A percentile compares a stretch with the other conserved stretches of the same genome.
Evolutionary conservation across 1,284 basidiomycete species (phyloP).

Genomic region (Ceratobasidium papillatum): DNA sequence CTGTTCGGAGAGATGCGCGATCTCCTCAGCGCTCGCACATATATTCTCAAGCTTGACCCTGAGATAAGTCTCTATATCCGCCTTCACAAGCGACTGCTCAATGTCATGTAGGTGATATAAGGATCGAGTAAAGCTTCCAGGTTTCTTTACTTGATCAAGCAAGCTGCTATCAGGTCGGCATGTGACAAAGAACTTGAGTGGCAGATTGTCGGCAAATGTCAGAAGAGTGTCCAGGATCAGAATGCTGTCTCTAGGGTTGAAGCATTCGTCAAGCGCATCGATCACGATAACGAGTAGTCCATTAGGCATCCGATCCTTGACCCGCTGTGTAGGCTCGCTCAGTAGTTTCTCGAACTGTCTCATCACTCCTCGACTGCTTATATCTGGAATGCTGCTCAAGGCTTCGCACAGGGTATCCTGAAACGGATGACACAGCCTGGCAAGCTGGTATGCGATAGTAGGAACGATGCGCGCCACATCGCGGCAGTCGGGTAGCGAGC

Average conservation of each 20-base stretch:
- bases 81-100: neutral
- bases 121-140: neutral
- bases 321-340: neutral
- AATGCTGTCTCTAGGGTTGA: neutral
- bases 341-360: neutral
- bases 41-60: neutral
- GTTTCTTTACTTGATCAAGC: neutral
- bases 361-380: neutral
- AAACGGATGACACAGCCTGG: neutral
- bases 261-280: conserved; percentile 11
- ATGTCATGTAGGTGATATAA: neutral
- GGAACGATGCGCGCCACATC: neutral
- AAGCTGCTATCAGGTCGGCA: neutral
- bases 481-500: neutral
- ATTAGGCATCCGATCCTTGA: neutral
- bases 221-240: neutral
- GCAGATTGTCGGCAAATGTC: neutral
- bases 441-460: neutral
- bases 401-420: neutral
- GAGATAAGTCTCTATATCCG: neutral
- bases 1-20: neutral
- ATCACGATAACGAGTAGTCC: neutral
- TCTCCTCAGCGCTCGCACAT: neutral
- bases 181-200: neutral
- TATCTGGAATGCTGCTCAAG: neutral